Percentiles rank a stretch among this genome's conserved stretches.
Conservation (phyloP, 306 rosid genomes). For the Cucumis cinereus region DNA sequence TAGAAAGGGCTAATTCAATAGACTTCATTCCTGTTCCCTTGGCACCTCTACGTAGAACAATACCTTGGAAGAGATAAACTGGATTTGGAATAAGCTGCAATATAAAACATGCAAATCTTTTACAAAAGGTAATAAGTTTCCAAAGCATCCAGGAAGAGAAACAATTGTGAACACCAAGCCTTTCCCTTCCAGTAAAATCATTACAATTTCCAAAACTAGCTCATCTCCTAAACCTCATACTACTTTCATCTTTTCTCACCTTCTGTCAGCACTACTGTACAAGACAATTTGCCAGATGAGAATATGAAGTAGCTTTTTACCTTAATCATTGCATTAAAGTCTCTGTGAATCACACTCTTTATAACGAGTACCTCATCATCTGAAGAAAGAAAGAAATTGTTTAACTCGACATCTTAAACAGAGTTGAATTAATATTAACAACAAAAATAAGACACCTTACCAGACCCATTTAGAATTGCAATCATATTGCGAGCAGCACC, state of each 20-base stretch:
- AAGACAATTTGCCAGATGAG: not conserved
- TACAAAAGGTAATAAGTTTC: not conserved
- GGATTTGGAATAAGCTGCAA: conserved; percentile 87
- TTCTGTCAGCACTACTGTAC: not conserved
- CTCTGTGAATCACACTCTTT: conserved; percentile 80
- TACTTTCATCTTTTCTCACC: not conserved
- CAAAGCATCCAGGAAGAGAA: not conserved
- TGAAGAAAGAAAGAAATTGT: conserved; percentile 26
- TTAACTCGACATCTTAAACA: not conserved
- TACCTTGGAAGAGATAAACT: conserved; percentile 97
- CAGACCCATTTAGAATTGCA: conserved; percentile 80
- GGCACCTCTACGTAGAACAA: conserved; percentile 98
- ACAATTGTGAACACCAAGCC: not conserved
- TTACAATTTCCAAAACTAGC: not conserved
- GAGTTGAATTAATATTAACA: not conserved
- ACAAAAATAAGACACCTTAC: conserved; percentile 37
- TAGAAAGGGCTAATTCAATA: conserved; percentile 84
- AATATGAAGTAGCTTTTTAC: conserved; percentile 18
- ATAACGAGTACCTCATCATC: conserved; percentile 76
- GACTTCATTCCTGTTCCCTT: conserved; percentile 99
- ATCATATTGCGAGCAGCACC: conserved; percentile 97
- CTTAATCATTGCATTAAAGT: conserved; percentile 77
- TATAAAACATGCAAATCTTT: not conserved
- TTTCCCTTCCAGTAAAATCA: not conserved
- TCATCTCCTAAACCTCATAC: not conserved